A percentile compares a stretch with the other conserved stretches of the same genome.
phyloP scores from a whole-genome alignment of 2,329 filamentous ascomycete species.

The Penicillium sp. region DNA sequence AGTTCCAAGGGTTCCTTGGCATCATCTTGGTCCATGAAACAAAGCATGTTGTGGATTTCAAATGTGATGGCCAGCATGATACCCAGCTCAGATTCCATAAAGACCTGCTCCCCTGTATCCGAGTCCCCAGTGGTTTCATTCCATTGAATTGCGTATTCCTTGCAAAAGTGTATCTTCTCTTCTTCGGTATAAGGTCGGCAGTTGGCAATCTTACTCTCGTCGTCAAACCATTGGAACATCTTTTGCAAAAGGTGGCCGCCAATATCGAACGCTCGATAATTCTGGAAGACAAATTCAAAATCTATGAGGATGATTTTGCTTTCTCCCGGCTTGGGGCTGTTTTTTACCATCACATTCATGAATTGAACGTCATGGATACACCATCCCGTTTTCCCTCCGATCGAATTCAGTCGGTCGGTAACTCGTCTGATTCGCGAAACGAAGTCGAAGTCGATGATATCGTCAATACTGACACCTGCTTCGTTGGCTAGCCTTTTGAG shows the following conservation, averaged over 20 bases:
- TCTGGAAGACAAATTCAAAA: conserved; percentile 23
- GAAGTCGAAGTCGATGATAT: conserved; percentile 22
- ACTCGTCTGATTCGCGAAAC: conserved; percentile 9
- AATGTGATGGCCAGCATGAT: conserved; percentile 21
- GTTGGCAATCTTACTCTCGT: conserved; percentile 17
- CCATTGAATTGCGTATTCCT: conserved; percentile 23
- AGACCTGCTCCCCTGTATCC: conserved; percentile 21
- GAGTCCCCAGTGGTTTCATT: conserved; percentile 20
- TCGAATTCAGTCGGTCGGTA: conserved; percentile 10
- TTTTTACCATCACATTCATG: conserved; percentile 23
- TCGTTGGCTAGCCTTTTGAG: conserved; percentile 18
- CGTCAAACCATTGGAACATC: conserved; percentile 26
- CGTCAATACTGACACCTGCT: conserved; percentile 19
- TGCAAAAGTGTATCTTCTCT: conserved; percentile 22
- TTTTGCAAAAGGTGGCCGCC: conserved; percentile 26
- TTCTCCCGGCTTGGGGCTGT: conserved; percentile 12
- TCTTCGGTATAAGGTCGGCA: conserved; percentile 20
- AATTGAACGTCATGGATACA: conserved; percentile 25
- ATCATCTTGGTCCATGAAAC: conserved; percentile 17
- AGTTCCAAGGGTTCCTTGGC: conserved; percentile 21
- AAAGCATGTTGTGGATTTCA: conserved; percentile 25
- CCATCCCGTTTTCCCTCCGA: conserved; percentile 18
- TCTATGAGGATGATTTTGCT: conserved; percentile 21
- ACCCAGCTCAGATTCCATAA: conserved; percentile 20
- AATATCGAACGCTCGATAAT: conserved; percentile 23